These are phyloP conservation scores for Lentinus brumalis DNA, from an alignment of 768 basidiomycete genomes.

Conservation along the genomic window DNA sequence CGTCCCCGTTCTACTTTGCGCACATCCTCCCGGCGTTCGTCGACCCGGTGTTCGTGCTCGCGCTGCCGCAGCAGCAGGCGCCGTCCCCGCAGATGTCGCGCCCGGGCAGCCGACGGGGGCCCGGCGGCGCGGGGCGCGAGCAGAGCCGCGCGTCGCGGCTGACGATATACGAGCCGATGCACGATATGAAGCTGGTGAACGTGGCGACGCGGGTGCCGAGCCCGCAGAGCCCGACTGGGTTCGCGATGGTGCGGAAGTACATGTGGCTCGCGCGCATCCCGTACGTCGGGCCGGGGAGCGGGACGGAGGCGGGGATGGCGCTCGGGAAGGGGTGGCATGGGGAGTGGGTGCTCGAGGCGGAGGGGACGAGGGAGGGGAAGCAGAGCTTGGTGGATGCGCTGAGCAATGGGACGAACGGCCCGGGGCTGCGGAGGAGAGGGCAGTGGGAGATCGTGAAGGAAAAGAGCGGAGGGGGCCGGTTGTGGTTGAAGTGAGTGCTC, in stretches of 20 bases:
- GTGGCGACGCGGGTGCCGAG: conserved; percentile 53
- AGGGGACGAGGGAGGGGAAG: conserved; percentile 70
- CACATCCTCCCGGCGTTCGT: conserved; percentile 54
- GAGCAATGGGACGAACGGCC: conserved; percentile 34
- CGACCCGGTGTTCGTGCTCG: conserved; percentile 32
- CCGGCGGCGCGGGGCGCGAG: conserved; percentile 4
- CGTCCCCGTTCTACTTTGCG: conserved; percentile 75
- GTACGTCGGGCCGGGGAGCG: conserved; percentile 32
- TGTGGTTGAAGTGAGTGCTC: conserved; percentile 62
- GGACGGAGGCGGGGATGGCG: conserved; percentile 31
- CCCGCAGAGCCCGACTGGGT: conserved; percentile 61
- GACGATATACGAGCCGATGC: background rate
- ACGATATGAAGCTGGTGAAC: conserved; percentile 45
- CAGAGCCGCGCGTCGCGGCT: conserved; percentile 20
- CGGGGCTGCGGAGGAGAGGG: conserved; percentile 26
- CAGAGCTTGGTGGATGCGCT: conserved; percentile 59
- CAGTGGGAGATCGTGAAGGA: conserved; percentile 63
- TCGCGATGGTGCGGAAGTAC: conserved; percentile 59
- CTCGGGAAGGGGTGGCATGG: conserved; percentile 73
- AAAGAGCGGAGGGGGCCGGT: conserved; percentile 55
- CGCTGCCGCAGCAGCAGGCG: conserved; percentile 36
- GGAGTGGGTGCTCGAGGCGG: conserved; percentile 80
- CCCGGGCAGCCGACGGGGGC: conserved; percentile 19
- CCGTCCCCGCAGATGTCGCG: conserved; percentile 33
- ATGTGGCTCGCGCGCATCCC: conserved; percentile 65